These are phyloP conservation scores for Pythium periplocum DNA, from an alignment of 352 stramenopile genomes.

Conservation along the genomic window DNA sequence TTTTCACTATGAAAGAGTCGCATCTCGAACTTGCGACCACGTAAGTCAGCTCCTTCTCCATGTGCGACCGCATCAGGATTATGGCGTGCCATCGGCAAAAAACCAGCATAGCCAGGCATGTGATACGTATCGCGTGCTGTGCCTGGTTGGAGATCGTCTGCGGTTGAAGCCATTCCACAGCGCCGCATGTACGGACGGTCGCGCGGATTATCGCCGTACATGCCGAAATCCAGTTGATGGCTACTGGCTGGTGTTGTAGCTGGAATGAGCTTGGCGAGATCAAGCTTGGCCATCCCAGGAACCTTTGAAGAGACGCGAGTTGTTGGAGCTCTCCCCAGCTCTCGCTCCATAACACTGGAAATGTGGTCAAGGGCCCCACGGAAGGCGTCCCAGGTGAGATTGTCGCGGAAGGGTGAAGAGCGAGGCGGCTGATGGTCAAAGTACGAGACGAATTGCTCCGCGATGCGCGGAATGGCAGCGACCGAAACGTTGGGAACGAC, in stretches of 20 bases:
- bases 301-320: too few species aligned
- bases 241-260: conserved; percentile 59
- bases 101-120: conserved; percentile 73
- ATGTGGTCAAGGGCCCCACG: conserved; percentile 33
- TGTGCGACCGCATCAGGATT: conserved; percentile 56
- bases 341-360: conserved; percentile 28
- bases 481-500: too few species aligned
- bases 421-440: conserved; percentile 33
- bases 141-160: conserved; percentile 58
- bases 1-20: conserved; percentile 82
- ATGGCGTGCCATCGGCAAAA: conserved; percentile 52
- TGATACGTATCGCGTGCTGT: conserved; percentile 75
- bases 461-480: conserved; percentile 19
- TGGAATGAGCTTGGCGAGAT: conserved; percentile 33
- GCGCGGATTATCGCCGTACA: conserved; percentile 55
- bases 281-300: conserved; percentile 2
- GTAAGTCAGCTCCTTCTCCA: conserved; percentile 36
- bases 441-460: conserved; percentile 40
- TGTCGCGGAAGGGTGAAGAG: conserved; percentile 26
- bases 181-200: conserved; percentile 68
- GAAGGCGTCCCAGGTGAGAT: conserved; percentile 53
- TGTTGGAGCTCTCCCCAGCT: conserved; percentile 13
- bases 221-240: conserved; percentile 68
- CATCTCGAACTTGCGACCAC: conserved; percentile 33
- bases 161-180: conserved; percentile 76